phyloP scores from a whole-genome alignment of 352 stramenopile genomes.

The Thraustochytrium sp. region DNA sequence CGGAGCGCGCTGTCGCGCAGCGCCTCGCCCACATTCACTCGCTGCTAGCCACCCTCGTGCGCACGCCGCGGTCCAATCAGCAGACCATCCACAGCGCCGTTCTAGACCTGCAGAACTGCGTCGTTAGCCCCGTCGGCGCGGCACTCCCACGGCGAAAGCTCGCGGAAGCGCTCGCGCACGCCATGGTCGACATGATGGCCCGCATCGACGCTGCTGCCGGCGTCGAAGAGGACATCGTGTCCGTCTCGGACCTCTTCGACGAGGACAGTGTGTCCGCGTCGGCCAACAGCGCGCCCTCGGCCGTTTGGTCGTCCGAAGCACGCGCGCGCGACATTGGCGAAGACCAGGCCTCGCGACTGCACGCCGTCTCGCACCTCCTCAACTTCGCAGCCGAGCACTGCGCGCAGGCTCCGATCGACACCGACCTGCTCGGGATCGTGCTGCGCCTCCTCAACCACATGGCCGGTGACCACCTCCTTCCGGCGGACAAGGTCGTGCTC shows the following conservation, averaged over 20 bases:
- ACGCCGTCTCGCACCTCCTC: conserved; percentile 12
- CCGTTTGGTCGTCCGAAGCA: neutral
- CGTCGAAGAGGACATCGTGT: neutral
- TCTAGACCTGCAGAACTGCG: conserved; percentile 1
- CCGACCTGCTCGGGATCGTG: neutral
- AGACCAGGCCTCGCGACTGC: neutral
- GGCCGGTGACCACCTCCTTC: neutral
- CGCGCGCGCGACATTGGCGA: conserved; percentile 10
- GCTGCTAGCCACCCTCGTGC: neutral
- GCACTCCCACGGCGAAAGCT: neutral
- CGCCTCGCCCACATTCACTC: neutral
- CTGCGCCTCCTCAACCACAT: conserved; percentile 7
- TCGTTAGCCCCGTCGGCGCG: neutral
- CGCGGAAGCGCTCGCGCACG: conserved; percentile 7
- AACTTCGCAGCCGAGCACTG: neutral
- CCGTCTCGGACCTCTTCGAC: neutral
- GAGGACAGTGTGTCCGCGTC: neutral
- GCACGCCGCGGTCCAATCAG: neutral
- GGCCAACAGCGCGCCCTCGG: neutral
- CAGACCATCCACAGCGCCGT: neutral
- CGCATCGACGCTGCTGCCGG: neutral
- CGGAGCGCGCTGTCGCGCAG: neutral
- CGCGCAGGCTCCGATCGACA: neutral
- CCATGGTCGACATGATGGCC: conserved; percentile 6
- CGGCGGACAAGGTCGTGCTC: conserved; percentile 10